Evolutionary conservation across 1,284 basidiomycete species (phyloP), one percentile per base, ranked within the genome.

Genomic region (Laetiporus sulphureus): DNA sequence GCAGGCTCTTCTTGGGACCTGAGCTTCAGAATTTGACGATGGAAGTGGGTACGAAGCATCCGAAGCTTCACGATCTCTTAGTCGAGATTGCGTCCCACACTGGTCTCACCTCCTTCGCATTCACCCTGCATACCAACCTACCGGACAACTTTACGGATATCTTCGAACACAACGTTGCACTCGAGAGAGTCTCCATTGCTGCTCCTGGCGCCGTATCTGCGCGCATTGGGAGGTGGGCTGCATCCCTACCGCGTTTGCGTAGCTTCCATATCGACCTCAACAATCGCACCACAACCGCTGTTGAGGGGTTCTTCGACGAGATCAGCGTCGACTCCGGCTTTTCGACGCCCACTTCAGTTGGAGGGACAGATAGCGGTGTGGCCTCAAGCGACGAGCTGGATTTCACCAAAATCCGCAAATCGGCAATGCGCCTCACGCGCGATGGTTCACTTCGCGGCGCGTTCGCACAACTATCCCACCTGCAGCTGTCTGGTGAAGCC

Each of bases 291-390:
- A 64, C 71, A 39, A 76, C 75, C 20, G 77, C 79, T 0, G 78
- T 86, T 15, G 81, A 85, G 60, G 79, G 79, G 12, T 88, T 88
- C 62, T 87, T 88, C 56, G 77, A 80, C 55, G 77, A 83, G 40
- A 65, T 85, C 50, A 65, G 60, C 45, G 64, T 73, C 24, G 69
- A 71, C 23, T 83, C 83, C 0, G 84, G 83, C 10, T 70, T 69
- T 46, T 75, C 73, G 21, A 83, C 83, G 3, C 84, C 84, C 2
- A 75, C 69, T 49, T 81, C 81, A 13, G 67, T 73, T 15, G 72
- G 69, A 72, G 54, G 79, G 38, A 79, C 73, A 25, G 83, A 86
- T 58, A 84, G 81, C 52, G 82, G 83, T 24, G 73, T 85, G 45
- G 83, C 83, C 64, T 84, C 82, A 39, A 76, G 70, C 38, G 81